These are phyloP conservation scores for Epichloe amarillans DNA, from an alignment of 2,329 filamentous ascomycete species.

Conservation along the genomic window DNA sequence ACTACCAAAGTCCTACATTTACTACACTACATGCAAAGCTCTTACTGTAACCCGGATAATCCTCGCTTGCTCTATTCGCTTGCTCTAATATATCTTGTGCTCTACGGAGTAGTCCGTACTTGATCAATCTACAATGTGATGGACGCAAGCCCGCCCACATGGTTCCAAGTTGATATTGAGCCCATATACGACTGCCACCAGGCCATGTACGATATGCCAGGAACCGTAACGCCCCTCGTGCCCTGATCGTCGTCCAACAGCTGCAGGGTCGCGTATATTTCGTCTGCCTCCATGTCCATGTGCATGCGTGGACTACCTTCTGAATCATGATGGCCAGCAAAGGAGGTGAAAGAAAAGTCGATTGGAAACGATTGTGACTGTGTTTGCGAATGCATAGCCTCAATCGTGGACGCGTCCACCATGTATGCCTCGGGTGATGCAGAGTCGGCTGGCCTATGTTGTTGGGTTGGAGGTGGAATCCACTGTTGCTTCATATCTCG, in stretches of 20 bases:
- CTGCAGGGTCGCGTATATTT: background rate
- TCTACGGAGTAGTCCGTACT: background rate
- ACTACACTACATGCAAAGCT: too few relatives aligned
- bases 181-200: conserved; percentile 5
- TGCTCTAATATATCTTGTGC: background rate
- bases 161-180: background rate
- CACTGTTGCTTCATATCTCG: background rate
- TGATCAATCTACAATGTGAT: background rate
- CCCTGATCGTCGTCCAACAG: background rate
- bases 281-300: background rate
- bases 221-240: background rate
- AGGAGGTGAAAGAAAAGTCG: background rate
- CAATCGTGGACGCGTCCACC: background rate
- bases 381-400: background rate
- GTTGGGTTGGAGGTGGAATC: background rate
- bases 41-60: too few relatives aligned
- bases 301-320: background rate
- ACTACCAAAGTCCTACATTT: too few relatives aligned
- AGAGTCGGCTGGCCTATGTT: background rate
- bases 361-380: background rate
- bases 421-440: background rate
- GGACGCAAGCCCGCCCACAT: background rate
- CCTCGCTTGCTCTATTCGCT: too few relatives aligned
- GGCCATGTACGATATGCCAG: conserved; percentile 2
- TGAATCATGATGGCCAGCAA: background rate